Conservation (phyloP, 768 basidiomycete genomes). For the Pleurotus sapidus region DNA sequence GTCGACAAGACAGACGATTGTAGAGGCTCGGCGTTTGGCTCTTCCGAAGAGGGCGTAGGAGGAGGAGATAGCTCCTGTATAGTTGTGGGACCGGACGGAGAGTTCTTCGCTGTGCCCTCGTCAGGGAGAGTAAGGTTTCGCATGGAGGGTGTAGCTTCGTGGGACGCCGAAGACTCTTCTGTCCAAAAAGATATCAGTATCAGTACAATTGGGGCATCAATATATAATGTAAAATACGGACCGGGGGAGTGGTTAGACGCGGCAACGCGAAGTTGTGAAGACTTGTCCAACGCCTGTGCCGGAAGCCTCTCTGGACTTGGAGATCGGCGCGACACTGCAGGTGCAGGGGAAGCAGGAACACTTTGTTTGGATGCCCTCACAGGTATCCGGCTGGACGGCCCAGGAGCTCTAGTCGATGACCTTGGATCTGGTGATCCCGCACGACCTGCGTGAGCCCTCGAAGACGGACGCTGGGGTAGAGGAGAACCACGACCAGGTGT, state of each 20-base stretch:
- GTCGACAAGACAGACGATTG: conserved; percentile 30
- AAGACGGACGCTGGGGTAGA: conserved; percentile 6
- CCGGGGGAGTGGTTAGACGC: neutral
- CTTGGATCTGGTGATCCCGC: conserved; percentile 20
- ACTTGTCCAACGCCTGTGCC: neutral
- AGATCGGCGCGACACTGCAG: conserved; percentile 6
- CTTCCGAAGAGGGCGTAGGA: conserved; percentile 27
- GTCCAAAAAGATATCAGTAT: neutral
- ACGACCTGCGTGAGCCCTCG: neutral
- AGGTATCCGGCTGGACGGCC: conserved; percentile 38
- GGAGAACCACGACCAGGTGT: conserved; percentile 7
- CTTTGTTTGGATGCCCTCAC: conserved; percentile 35
- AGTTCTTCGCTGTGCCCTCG: neutral
- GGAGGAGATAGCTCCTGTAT: conserved; percentile 20
- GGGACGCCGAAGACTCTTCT: conserved; percentile 13
- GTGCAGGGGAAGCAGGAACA: neutral
- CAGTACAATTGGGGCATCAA: neutral
- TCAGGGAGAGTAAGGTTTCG: conserved; percentile 12
- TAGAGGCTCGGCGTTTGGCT: neutral
- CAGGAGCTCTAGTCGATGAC: conserved; percentile 21
- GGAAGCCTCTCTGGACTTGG: neutral
- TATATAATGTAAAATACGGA: neutral
- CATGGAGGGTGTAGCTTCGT: conserved; percentile 22
- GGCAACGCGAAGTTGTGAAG: neutral
- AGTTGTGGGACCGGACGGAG: conserved; percentile 1